phyloP scores from a whole-genome alignment of 495 filamentous ascomycete species.

The Xylaria grammica region DNA sequence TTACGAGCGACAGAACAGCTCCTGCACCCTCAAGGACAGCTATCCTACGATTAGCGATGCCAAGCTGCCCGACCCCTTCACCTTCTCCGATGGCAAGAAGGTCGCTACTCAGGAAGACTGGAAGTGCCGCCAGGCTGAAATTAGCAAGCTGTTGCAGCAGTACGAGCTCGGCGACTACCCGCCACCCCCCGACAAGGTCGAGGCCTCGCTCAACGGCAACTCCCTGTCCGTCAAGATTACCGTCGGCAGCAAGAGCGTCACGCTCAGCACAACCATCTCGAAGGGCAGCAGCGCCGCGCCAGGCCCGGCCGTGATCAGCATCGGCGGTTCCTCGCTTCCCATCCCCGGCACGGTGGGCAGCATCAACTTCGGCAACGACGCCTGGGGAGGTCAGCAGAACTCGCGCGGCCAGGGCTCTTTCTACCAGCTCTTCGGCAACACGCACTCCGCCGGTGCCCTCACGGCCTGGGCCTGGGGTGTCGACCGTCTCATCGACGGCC shows the following conservation, averaged over 20 bases:
- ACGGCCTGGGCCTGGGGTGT: slow-evolving; percentile 62
- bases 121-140: slow-evolving; percentile 56
- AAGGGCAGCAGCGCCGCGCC: slow-evolving; percentile 44
- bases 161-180: slow-evolving; percentile 60
- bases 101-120: slow-evolving; percentile 55
- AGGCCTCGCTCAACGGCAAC: slow-evolving; percentile 34
- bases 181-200: slow-evolving; percentile 43
- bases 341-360: slow-evolving; percentile 52
- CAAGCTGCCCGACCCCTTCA: slow-evolving; percentile 61
- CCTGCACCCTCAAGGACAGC: slow-evolving; percentile 36
- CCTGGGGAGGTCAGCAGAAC: slow-evolving; percentile 42
- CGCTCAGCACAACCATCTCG: slow-evolving; percentile 49
- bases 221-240: slow-evolving; percentile 49
- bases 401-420: slow-evolving; percentile 53
- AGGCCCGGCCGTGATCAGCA: slow-evolving; percentile 55
- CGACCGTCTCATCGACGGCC: slow-evolving; percentile 56
- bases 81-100: slow-evolving; percentile 46
- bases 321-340: slow-evolving; percentile 54
- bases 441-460: slow-evolving; percentile 53
- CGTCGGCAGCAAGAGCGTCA: slow-evolving; percentile 53
- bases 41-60: slow-evolving; percentile 37
- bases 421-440: slow-evolving; percentile 54
- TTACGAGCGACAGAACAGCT: slow-evolving; percentile 46
- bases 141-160: slow-evolving; percentile 55
- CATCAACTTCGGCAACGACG: slow-evolving; percentile 57